Evolutionary conservation across 176 grass and related monocot genomes (phyloP).

Genomic region (Triticum dicoccoides): DNA sequence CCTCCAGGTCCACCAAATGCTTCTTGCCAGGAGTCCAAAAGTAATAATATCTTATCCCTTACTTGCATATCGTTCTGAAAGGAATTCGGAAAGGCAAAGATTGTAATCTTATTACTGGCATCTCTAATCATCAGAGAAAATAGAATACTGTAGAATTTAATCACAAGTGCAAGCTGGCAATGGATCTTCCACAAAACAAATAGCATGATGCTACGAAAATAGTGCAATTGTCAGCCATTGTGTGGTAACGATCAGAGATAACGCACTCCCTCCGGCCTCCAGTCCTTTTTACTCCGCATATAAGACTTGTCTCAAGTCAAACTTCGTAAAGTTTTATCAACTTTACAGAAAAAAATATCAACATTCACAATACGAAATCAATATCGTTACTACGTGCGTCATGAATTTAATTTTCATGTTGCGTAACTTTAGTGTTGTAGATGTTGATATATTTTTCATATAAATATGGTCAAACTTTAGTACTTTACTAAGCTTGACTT

Average conservation of each 20-base stretch:
- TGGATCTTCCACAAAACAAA: conserved; percentile 10
- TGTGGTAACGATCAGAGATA: neutral
- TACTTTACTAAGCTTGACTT: no score
- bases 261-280: neutral
- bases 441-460: no score
- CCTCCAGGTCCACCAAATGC: conserved; percentile 92
- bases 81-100: conserved; percentile 3
- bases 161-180: neutral
- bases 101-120: neutral
- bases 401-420: no score
- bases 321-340: no score
- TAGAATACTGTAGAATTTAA: neutral
- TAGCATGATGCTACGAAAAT: neutral
- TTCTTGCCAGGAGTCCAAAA: conserved; percentile 99
- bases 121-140: neutral
- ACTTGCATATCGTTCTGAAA: conserved; percentile 87
- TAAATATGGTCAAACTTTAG: no score
- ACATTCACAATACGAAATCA: no score
- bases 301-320: no score
- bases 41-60: conserved; percentile 71
- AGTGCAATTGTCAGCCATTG: neutral
- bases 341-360: no score
- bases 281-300: no score
- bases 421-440: no score
- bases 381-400: no score